Evolutionary conservation across 2,329 filamentous ascomycete genomes (phyloP), one percentile per base, ranked within the genome.

Genomic region (Tolypocladium nubicola): DNA sequence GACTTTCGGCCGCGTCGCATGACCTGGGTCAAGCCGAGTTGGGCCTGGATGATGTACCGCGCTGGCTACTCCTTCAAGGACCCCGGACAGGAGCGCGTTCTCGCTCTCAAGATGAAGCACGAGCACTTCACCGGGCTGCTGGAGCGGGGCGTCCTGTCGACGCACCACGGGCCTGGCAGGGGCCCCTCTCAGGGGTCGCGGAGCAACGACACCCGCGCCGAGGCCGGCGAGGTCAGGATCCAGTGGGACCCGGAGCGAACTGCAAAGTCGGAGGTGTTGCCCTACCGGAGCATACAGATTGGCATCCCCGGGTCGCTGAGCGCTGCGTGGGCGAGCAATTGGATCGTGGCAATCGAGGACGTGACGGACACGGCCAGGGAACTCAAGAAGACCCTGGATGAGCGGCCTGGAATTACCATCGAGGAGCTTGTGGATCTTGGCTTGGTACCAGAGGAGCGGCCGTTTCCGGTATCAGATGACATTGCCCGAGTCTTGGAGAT

Each of bases 11-110:
- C 71, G n/a, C 68, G 68, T 1, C 77, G 83, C 55, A 85, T 84
- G 82, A 86, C 83, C 4, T 86, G 83, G 83, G 78, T 86, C 61
- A 86, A 86, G 64, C 82, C 82, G 0, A 80, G 76, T 58, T 86
- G 82, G 77, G 71, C 74, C 52, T 86, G 83, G 83, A 83, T 85
- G 77, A 78, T 84, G 68, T 85, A 86, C 65, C 81, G 83, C 53
- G 74, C 76, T 23, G 83, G 82, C 19, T 86, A 84, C 70, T 79
- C 79, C 0, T 76, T 73, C 66, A 86, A 86, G 62, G 80, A 83
- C 59, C 37, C 66, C 0, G 67, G 76, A 3, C 83, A 86, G 66
- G 73, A 76, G 39, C 76, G 75, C 52, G 80, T 86, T 33, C 73
- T 87, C 1, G 82, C 83, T 0, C 69, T 86, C 6, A 77, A 73